A percentile compares a stretch with the other conserved stretches of the same genome.
These are phyloP conservation scores for Pugionium cornutum DNA, from an alignment of 345 rosid genomes.

Conservation along the genomic window DNA sequence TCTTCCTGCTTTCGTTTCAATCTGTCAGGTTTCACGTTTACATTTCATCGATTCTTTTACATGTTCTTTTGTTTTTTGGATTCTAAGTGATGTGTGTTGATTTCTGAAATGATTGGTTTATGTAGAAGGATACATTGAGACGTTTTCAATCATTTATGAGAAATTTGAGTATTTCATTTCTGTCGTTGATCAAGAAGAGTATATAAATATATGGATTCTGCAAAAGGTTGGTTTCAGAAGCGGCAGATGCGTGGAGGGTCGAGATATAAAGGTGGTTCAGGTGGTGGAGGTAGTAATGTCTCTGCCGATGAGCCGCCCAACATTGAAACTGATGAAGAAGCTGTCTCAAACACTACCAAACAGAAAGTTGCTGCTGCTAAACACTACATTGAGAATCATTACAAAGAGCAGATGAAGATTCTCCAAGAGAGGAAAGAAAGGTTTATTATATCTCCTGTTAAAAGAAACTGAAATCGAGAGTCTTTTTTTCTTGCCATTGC, in stretches of 20 bases:
- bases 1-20: conserved; percentile 9
- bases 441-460: conserved; percentile 34
- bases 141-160: background rate
- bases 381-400: conserved; percentile 86
- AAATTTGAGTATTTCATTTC: background rate
- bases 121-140: conserved; percentile 15
- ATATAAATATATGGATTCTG: conserved; percentile 59
- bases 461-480: background rate
- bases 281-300: conserved; percentile 37
- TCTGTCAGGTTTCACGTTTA: conserved; percentile 15
- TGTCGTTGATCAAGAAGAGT: conserved; percentile 8
- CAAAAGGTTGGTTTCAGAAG: conserved; percentile 77
- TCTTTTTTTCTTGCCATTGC: background rate
- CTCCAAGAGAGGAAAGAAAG: conserved; percentile 77
- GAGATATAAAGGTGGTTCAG: conserved; percentile 47
- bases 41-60: background rate
- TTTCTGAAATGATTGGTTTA: background rate
- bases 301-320: conserved; percentile 32
- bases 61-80: background rate
- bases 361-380: conserved; percentile 83
- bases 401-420: conserved; percentile 84
- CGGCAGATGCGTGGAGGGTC: conserved; percentile 50
- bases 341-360: conserved; percentile 58
- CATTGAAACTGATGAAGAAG: conserved; percentile 44
- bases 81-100: conserved; percentile 7